Conservation (phyloP, 164 flowering plant species). For the Paratinospora sagittata region DNA sequence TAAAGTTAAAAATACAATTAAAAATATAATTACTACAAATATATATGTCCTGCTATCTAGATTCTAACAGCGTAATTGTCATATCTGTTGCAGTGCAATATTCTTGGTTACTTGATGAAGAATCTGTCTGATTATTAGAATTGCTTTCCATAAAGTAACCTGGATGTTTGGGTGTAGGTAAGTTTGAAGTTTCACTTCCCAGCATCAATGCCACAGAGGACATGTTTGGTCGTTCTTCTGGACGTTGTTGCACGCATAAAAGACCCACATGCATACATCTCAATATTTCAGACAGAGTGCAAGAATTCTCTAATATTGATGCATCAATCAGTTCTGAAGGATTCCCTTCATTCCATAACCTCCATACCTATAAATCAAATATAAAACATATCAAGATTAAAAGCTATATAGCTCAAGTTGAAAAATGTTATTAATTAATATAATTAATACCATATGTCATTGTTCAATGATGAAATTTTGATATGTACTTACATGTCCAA, state of each 20-base stretch:
- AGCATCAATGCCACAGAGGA: constrained; percentile 18
- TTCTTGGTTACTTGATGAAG: neutral
- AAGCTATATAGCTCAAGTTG: neutral
- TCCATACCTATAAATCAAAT: constrained; percentile 19
- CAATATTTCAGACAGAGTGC: neutral
- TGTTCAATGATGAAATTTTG: neutral
- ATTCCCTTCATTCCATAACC: constrained; percentile 17
- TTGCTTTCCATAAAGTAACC: constrained; percentile 6
- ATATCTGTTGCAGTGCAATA: constrained; percentile 5
- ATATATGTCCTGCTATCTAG: neutral
- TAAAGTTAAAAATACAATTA: too few relatives aligned
- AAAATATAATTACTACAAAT: neutral
- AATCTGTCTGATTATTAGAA: neutral
- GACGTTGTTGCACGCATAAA: constrained; percentile 19
- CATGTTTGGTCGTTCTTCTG: constrained; percentile 16
- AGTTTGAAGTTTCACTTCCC: constrained; percentile 4
- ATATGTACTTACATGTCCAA: constrained; percentile 8
- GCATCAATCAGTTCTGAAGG: constrained; percentile 12
- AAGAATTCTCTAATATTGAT: neutral
- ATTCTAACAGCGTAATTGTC: neutral
- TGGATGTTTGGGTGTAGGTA: constrained; percentile 16
- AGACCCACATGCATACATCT: constrained; percentile 21
- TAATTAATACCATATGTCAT: neutral
- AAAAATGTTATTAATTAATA: neutral
- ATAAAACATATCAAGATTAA: neutral